phyloP scores from a whole-genome alignment of 106 monocot genomes.

The Cymbidium sinense region DNA sequence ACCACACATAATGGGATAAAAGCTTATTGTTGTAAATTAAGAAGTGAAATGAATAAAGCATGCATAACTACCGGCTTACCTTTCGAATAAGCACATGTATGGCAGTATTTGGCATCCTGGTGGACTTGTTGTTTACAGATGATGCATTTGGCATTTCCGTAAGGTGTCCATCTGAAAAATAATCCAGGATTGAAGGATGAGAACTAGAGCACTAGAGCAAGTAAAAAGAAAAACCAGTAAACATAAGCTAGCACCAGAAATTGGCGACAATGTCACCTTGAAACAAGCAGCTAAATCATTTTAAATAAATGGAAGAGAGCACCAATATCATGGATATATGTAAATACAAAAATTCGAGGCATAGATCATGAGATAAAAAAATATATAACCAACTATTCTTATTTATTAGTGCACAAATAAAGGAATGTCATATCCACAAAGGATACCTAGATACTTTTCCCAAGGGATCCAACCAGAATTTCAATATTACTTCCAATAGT shows the following conservation, averaged over 20 bases:
- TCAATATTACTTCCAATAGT: no score
- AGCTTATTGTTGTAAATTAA: neutral
- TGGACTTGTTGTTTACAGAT: slow-evolving; percentile 99
- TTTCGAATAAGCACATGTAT: slow-evolving; percentile 99
- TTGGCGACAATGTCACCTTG: neutral
- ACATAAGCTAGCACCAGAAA: neutral
- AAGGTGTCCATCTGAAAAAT: slow-evolving; percentile 78
- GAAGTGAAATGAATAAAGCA: neutral
- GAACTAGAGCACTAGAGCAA: neutral
- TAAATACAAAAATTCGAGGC: no score
- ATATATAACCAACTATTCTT: no score
- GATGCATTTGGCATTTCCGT: slow-evolving; percentile 84
- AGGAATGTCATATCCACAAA: no score
- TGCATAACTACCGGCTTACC: slow-evolving; percentile 26
- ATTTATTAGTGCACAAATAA: no score
- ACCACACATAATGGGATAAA: no score
- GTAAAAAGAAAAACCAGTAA: neutral
- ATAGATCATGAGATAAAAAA: no score
- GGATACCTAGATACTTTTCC: no score
- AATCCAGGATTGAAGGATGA: neutral
- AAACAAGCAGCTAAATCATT: no score
- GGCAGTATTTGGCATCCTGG: slow-evolving; percentile 94
- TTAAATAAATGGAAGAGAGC: no score
- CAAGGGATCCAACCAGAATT: no score
- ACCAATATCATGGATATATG: no score